These are phyloP conservation scores for Plasmodium gonderi DNA, from an alignment of 169 alveolate genomes.

Conservation along the genomic window DNA sequence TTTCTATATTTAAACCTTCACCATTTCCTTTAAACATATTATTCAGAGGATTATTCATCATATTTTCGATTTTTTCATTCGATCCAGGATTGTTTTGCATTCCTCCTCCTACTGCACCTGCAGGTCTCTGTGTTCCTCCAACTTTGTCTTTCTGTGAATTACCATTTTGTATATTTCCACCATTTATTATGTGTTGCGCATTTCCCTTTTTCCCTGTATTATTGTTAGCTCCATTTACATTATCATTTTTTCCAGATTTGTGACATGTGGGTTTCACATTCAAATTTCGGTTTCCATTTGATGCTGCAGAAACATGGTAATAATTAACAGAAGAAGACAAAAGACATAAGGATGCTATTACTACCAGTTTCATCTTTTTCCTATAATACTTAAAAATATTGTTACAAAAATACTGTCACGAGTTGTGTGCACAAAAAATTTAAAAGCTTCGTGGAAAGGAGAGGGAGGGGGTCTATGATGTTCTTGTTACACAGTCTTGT, in stretches of 20 bases:
- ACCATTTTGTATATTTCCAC: not conserved
- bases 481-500: too few species aligned
- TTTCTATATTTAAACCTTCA: not conserved
- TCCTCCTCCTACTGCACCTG: not conserved
- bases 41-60: not conserved
- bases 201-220: not conserved
- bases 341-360: not conserved
- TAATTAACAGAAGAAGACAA: not conserved
- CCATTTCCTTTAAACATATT: conserved; percentile 1
- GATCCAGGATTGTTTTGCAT: not conserved
- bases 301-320: not conserved
- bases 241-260: not conserved
- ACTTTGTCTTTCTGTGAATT: not conserved
- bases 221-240: not conserved
- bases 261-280: conserved; percentile 20
- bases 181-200: not conserved
- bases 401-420: too few species aligned
- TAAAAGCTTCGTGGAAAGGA: too few species aligned
- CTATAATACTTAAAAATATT: too few species aligned
- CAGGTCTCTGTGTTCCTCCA: not conserved
- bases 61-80: not conserved
- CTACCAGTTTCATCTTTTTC: conserved; percentile 19
- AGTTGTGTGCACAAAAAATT: too few species aligned
- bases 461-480: too few species aligned
- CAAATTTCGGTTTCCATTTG: conserved; percentile 3